phyloP scores from a whole-genome alignment of 129 eudicot species.

The Apium graveolens region DNA sequence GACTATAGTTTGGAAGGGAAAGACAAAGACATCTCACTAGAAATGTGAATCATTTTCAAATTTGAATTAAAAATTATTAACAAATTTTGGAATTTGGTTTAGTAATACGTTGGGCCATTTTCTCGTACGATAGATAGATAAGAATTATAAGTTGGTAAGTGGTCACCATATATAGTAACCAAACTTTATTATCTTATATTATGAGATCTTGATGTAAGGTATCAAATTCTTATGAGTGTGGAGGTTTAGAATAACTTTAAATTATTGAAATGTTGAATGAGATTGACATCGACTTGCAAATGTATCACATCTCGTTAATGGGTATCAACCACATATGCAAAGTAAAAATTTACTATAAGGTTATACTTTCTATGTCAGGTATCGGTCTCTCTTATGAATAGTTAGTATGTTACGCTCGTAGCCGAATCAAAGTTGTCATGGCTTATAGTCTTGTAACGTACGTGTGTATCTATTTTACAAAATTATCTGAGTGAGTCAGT shows the following conservation, averaged over 20 bases:
- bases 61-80: too few relatives aligned
- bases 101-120: not conserved
- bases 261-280: not conserved
- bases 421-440: too few relatives aligned
- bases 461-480: too few relatives aligned
- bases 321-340: not conserved
- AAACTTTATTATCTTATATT: not conserved
- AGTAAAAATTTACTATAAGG: not conserved
- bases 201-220: not conserved
- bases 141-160: not conserved
- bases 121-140: not conserved
- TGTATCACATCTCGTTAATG: not conserved
- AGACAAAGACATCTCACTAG: too few relatives aligned
- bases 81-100: too few relatives aligned
- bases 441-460: too few relatives aligned
- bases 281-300: not conserved
- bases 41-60: too few relatives aligned
- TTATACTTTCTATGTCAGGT: too few relatives aligned
- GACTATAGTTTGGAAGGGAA: too few relatives aligned
- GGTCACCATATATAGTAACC: slow-evolving; percentile 10
- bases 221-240: not conserved
- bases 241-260: slow-evolving; percentile 7
- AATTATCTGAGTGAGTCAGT: too few relatives aligned
- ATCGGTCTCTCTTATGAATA: too few relatives aligned
- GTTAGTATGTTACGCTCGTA: too few relatives aligned